phyloP scores from a whole-genome alignment of 2,329 filamentous ascomycete species.

The Scorias spongiosa region DNA sequence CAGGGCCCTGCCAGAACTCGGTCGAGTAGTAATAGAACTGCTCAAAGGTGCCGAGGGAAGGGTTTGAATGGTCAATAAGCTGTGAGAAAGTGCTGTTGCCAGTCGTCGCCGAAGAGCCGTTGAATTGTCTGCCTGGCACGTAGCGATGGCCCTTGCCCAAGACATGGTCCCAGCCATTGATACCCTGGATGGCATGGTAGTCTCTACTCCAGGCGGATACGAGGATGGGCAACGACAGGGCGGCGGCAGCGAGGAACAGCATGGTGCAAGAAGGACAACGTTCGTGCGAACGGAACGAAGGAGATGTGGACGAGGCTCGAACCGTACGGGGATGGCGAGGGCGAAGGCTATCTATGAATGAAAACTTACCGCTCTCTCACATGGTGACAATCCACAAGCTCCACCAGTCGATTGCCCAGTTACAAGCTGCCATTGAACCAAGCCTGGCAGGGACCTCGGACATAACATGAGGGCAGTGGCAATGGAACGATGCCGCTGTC shows the following conservation, averaged over 20 bases:
- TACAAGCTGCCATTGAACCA: too few species aligned
- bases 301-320: too few species aligned
- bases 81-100: conserved; percentile 34
- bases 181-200: background rate
- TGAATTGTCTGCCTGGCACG: background rate
- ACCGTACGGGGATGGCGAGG: too few species aligned
- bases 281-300: too few species aligned
- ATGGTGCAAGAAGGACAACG: background rate
- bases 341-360: too few species aligned
- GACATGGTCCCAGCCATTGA: background rate
- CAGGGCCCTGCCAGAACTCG: conserved; percentile 36
- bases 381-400: too few species aligned
- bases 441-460: too few species aligned
- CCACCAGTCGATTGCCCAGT: too few species aligned
- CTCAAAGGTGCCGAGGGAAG: conserved; percentile 38
- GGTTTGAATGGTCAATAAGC: conserved; percentile 43
- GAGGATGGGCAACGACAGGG: background rate
- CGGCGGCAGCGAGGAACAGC: background rate
- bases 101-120: background rate
- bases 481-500: too few species aligned
- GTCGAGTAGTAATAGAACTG: conserved; percentile 40
- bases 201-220: background rate
- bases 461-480: too few species aligned
- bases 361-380: too few species aligned
- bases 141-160: background rate